Conservation (phyloP, 805 yeast species). For the Helenozyma baotianmanensis region DNA sequence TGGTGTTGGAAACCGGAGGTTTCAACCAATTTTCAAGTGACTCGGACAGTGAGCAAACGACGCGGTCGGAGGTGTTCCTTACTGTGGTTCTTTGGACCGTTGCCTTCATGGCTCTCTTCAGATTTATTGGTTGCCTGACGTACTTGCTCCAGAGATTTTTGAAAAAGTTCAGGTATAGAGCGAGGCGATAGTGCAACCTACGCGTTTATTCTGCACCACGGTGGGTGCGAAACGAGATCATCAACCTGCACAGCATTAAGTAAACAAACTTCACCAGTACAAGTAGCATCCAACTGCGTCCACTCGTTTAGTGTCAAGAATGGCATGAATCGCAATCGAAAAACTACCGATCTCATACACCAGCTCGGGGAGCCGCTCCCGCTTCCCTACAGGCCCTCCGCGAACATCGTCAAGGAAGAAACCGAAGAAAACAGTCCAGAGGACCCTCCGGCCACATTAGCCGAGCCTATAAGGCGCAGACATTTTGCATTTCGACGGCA, state of each 20-base stretch:
- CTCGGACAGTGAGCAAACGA: slow-evolving; percentile 24
- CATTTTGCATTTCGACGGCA: too few relatives aligned
- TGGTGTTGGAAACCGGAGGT: slow-evolving; percentile 43
- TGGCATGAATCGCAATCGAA: slow-evolving; percentile 16
- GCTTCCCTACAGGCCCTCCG: slow-evolving; percentile 24
- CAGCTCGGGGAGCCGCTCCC: slow-evolving; percentile 36
- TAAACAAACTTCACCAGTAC: slow-evolving; percentile 1
- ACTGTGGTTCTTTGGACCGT: slow-evolving; percentile 58
- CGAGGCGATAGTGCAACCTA: slow-evolving; percentile 1
- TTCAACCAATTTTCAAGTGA: slow-evolving; percentile 29
- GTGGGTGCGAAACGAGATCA: not conserved
- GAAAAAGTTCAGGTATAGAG: slow-evolving; percentile 19
- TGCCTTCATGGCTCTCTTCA: slow-evolving; percentile 54
- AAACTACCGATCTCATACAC: slow-evolving; percentile 12
- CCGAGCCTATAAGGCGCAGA: slow-evolving; percentile 1
- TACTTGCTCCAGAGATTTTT: slow-evolving; percentile 41
- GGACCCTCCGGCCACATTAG: slow-evolving; percentile 1
- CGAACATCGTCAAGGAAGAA: slow-evolving; percentile 6
- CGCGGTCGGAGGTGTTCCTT: slow-evolving; percentile 38
- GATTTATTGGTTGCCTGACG: slow-evolving; percentile 49
- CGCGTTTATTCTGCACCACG: not conserved
- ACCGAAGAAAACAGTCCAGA: too few relatives aligned
- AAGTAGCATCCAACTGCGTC: too few relatives aligned
- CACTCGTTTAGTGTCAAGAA: not conserved
- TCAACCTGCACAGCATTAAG: not conserved